These are phyloP conservation scores for Aspergillus mulundensis DNA, from an alignment of 495 filamentous ascomycete genomes.

Conservation along the genomic window DNA sequence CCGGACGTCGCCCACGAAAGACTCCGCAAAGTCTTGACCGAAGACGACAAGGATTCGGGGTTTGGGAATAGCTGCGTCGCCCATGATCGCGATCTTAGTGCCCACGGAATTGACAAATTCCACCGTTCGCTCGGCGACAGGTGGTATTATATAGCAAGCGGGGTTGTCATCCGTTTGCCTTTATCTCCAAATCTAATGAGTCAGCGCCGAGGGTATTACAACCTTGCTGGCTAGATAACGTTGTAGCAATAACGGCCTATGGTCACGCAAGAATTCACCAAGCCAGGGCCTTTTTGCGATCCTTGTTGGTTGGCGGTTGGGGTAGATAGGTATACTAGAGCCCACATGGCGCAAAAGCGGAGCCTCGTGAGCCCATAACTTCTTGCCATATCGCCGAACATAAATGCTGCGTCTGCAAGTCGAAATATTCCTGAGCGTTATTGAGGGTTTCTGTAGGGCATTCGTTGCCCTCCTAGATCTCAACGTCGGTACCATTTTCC, in stretches of 20 bases:
- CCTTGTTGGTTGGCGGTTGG: not conserved
- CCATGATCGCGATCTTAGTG: slow-evolving; percentile 29
- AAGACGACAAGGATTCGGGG: slow-evolving; percentile 16
- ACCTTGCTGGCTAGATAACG: not conserved
- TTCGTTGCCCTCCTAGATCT: no score
- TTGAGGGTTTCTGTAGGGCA: no score
- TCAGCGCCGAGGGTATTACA: not conserved
- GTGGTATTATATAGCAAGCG: not conserved
- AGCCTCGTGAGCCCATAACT: no score
- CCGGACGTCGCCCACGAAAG: slow-evolving; percentile 3
- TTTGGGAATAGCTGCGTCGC: slow-evolving; percentile 16
- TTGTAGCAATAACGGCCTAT: not conserved
- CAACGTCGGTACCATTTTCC: no score
- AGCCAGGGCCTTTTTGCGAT: not conserved
- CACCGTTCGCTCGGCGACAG: not conserved
- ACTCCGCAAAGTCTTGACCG: slow-evolving; percentile 5
- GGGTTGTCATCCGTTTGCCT: not conserved
- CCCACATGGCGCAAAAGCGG: not conserved
- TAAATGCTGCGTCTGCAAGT: no score
- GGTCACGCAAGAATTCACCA: slow-evolving; percentile 7
- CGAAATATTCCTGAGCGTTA: no score
- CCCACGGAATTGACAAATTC: not conserved
- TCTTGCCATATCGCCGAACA: no score
- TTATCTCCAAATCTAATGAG: not conserved
- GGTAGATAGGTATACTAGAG: not conserved